Evolutionary conservation across 2,329 filamentous ascomycete species (phyloP), one percentile per base, ranked within the genome.

Genomic region (Malbranchea zuffiana): DNA sequence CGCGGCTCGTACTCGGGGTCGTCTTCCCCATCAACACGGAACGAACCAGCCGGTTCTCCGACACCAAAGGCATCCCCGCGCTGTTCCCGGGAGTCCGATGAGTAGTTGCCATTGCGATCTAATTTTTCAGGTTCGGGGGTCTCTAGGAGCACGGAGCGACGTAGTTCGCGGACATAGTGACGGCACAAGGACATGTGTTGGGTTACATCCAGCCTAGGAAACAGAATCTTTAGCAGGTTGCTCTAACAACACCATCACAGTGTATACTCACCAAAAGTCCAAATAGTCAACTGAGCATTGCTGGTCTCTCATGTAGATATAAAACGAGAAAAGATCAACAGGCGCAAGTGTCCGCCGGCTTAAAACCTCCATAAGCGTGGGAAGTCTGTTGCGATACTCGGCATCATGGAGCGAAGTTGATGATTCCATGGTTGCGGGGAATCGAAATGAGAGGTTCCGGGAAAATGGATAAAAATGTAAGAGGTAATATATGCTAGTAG

Each of bases 221-320:
- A 27, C 18, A 15, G 26, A 35, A 37, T 26, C 42, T 16, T 27
- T 5, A 16, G 12, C 6, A 21, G 12, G 5, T 20, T 6, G 20
- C 15, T 31, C 50, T 25, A 7, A 7, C 23, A 25, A n/a, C n/a
- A n/a, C n/a, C n/a, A n/a, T n/a, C n/a, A 12, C 10, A 21, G 2
- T 6, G 7, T 31, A 27, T 36, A 57, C 75, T 41, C 68, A 96
- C 90, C 92, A 98, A 62, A 98, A 98, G 58, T 98, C 90, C 27
- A 98, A 68, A 53, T 98, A 98, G 55, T 98, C 90, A 8, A 98
- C 90, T 5, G 88, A 95, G 58, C 87, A 78, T 62, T 98, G 90
- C 63, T 95, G 87, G 60, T 98, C 92, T 53, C 90, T 78, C 90
- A 98, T 98, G 65, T 94, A 98, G 52, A 98, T 98, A 65, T 98